Percentiles rank a stretch among this genome's conserved stretches.
Conservation (phyloP, 352 stramenopile species). For the Globisporangium megalacanthum region DNA sequence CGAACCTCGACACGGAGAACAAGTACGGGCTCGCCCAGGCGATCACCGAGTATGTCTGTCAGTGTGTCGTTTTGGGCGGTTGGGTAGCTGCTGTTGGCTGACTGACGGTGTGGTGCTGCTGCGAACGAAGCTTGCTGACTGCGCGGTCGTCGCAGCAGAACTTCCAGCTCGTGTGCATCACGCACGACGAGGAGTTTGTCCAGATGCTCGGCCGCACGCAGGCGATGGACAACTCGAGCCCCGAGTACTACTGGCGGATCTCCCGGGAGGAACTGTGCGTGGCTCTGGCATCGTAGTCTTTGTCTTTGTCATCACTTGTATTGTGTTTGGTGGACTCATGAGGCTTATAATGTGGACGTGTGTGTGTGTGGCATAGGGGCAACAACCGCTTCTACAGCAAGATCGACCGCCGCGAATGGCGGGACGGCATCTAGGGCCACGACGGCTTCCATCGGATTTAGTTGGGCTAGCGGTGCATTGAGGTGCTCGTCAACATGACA, state of each 20-base stretch:
- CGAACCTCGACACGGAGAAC: conserved; percentile 96
- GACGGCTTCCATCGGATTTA: neutral
- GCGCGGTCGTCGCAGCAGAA: conserved; percentile 94
- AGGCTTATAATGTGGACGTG: neutral
- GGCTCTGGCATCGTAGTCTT: no score
- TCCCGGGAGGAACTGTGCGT: conserved; percentile 78
- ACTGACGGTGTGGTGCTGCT: no score
- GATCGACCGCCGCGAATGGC: conserved; percentile 71
- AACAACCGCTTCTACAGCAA: conserved; percentile 84
- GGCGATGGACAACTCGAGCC: conserved; percentile 60
- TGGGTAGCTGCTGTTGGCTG: no score
- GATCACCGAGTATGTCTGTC: conserved; percentile 71
- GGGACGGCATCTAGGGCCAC: conserved; percentile 27
- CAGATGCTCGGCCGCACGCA: conserved; percentile 84
- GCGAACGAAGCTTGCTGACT: conserved; percentile 92
- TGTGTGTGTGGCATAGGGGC: conserved; percentile 23
- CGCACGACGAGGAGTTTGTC: conserved; percentile 97
- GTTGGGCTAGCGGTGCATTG: no score
- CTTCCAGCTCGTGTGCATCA: conserved; percentile 99
- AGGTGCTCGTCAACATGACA: neutral
- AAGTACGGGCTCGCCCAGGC: conserved; percentile 90
- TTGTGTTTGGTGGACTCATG: no score
- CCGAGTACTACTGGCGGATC: conserved; percentile 84
- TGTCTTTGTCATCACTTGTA: no score
- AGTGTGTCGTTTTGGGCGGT: neutral